Base-by-base conservation (phyloP, 2,329 filamentous ascomycete species). In the Colletotrichum theobromicola region DNA sequence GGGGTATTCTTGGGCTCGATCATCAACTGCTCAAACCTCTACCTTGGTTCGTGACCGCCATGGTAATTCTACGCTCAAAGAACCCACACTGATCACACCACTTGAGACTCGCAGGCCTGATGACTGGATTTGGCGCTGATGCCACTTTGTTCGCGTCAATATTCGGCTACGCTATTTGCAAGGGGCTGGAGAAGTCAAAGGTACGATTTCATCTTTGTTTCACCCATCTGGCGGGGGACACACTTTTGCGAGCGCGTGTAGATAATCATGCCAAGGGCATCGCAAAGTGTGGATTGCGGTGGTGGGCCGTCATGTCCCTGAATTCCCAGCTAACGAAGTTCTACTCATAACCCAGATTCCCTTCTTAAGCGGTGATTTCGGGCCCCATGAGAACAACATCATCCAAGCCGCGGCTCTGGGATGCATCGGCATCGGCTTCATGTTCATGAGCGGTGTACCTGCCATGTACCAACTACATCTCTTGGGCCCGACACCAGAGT, bases 381-480 rank as follows among this genome's bases (percentile, higher is more conserved):
- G 42, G n/a, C 42, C 42, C 21, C 42, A 50, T 21, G 42, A 50
- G 42, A 50, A 50, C 10, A 50, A 50, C 4, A 50, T 50, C 42
- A 50, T 50, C n/a, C 42, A 50, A 50, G 42, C 42, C n/a, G 42
- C 69, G 7, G 64, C 73, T 1, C 57, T 66, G 2, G 75, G 75
- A 28, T 61, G 58, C n/a, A 34, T 61, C 30, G 66, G 69, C 64
- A 70, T 73, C 15, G 65, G 64, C 42, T 67, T 70, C 46, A 57
- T 73, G 28, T 73, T 73, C 58, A 72, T 76, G n/a, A 68, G 62
- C 5, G 75, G 65, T 32, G 67, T 76, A 28, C 75, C 75, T 7
- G 75, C 75, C 7, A 65, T 76, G 55, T 76, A 76, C 57, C 75
- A 76, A 64, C 62, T 77, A n/a, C n/a, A 37, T 34, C 67, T 63